Base-by-base conservation (phyloP, 176 grass and related monocot species). In the Rhynchospora tenuis region DNA sequence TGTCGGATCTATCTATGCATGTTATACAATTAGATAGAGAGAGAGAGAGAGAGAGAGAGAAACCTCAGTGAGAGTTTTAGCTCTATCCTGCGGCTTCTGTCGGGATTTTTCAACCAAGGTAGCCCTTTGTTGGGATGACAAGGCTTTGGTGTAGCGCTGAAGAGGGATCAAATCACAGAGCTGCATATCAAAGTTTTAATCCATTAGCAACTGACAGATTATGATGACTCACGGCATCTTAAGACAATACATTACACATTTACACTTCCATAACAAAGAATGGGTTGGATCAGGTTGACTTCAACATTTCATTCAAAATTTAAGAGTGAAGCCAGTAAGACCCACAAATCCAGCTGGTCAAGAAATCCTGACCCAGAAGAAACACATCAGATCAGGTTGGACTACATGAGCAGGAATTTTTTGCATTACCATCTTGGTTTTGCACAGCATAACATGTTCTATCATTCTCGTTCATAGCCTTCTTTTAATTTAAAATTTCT, bases 71-170 rank as follows among this genome's bases (percentile, higher is more conserved):
- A 97, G 83, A 5, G 65, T 81, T 48, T 59, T 73, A 87, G 89
- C 94, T 68, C 92, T 88, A 56, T 94, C 90, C 38, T 92, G 85
- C 80, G 95, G 95, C 55, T 94, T 97, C 48, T 97, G 92, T 83
- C 90, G 92, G 1, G 90, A 97, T 56, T 92, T 97, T 87, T 97
- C 90, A 0, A 97, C 92, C 68, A 97, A 92, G n/a, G 80, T 84
- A 65, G 92, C 73, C 14, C 95, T 88, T 80, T 92, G 92, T 20
- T 87, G 80, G 1, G 86, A 89, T 43, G 95, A 91, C 66, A 97
- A 85, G 24, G 85, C 75, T 73, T 94, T 97, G 12, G 92, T 98
- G 67, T 97, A 97, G 75, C 92, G 85, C 89, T 94, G 95, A 48
- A 97, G 74, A 2, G 95, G 87, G 43, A 97, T 63, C 55, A 94